Evolutionary conservation across 106 monocot species (phyloP), one percentile per base, ranked within the genome.

Genomic region (Triglochin maritima): DNA sequence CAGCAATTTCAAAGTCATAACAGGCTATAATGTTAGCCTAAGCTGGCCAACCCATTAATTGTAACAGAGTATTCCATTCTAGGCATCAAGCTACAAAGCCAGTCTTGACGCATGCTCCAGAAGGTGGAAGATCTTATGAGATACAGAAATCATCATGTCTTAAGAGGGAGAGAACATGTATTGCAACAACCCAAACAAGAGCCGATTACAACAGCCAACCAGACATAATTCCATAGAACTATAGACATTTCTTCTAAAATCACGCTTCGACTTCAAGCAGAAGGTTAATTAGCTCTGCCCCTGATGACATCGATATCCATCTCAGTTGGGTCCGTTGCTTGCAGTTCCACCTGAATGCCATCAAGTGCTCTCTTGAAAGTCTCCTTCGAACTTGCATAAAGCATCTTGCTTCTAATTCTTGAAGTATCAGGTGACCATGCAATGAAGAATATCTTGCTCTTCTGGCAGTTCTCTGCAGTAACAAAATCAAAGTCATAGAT

Each of bases 371-470:
- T 67, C 53, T 55, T 67, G 67, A 67, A 67, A 42, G 43, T 17
- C 11, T 67, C 55, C 17, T 67, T 67, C 7, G 67, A 67, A 45
- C 67, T 56, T 29, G 67, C 67, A 44, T 67, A 56, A 6, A 67
- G 44, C 67, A 67, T 67, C 51, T 67, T 67, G 54, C 67, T 67
- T 67, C 67, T 67, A 8, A 67, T 50, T 54, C 67, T 67, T 54
- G 67, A 7, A 7, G 42, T 55, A 13, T 67, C 67, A 56, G 67
- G 67, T 8, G 67, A 67, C 67, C 81, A 81, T 50, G 81, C 71
- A 64, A 76, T 76, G 46, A 80, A 80, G 70, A 80, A 76, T 6
- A 80, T 79, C 74, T 79, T 79, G 79, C 74, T 79, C 69, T 79
- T 79, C 63, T 79, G 68, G 64, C 79, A 79, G 48, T 79, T 72